Base-by-base conservation (phyloP, 2,329 filamentous ascomycete genomes). In the Biscogniauxia mediterranea region DNA sequence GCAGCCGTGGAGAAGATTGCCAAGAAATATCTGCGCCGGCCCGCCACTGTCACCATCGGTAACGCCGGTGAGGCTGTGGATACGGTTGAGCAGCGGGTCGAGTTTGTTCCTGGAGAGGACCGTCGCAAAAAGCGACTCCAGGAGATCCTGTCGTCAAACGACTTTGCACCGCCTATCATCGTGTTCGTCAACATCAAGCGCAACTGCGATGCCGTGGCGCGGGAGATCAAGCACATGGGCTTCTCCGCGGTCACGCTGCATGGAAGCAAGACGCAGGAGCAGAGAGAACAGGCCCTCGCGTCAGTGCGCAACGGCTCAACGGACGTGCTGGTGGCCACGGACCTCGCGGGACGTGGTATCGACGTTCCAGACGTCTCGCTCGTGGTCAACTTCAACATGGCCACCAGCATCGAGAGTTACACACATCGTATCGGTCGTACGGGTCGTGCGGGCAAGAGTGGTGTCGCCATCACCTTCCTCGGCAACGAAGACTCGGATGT, bases 141-240 rank as follows among this genome's bases (percentile, higher is more conserved):
- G 68, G 92, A 98, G 71, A 95, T 99, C 63, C 86, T 99, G 49
- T 81, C 85, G 54, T 93, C 90, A 1, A 83, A 88, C 68, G 89
- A 93, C 67, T 98, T 93, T 77, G 82, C 85, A 7, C 86, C 94
- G 8, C 95, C 95, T 17, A 96, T 99, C 76, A 99, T 99, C 70
- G 93, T 99, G 66, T 99, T 99, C 75, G 95, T 99, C 85, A 99
- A 99, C 78, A 97, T 98, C 87, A 98, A 98, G 80, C 91, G 93
- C 70, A 98, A 98, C 80, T 98, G 94, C 80, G 95, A 99, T 75
- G 91, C 92, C 61, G 90, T 99, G 54, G 94, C 94, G 2, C 86
- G 92, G 63, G 94, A 98, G 73, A 95, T 99, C 81, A 95, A 96
- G 74, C 85, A 90, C 57, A 95, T 95, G 88, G 95, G 95, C 69